Evolutionary conservation across 208 protist species (phyloP), one percentile per base, ranked within the genome.

Genomic region (Wallacemonas sp.): DNA sequence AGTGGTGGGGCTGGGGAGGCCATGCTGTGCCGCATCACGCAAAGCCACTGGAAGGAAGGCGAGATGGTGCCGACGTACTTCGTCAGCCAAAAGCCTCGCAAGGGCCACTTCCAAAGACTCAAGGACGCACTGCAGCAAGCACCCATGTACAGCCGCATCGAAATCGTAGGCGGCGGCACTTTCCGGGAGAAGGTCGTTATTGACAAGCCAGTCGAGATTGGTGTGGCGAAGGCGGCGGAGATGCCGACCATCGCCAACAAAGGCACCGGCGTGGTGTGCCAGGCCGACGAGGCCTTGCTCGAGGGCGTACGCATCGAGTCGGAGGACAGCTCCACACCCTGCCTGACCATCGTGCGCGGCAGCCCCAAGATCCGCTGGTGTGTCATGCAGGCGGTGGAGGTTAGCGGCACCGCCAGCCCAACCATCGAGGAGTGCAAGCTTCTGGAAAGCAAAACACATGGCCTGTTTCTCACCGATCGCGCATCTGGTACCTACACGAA

Each of bases 41-140:
- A 48, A 10, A 79, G 71, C 45, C 48, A 68, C 10, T 83, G 77
- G 77, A 73, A 73, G 60, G 39, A 62, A 13, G 61, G 63, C 21
- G 41, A 70, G 42, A 66, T 67, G 39, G 64, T 74, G 21, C 77
- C 77, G 19, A 85, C 79, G 17, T 85, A 81, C 71, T 85, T 80
- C 57, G 74, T 85, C 9, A 66, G 60, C 27, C 69, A 80, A 33
- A 65, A 71, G 58, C 66, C 68, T 4, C 64, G 70, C 8, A 72
- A 67, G 30, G 79, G 79, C 19, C 69, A 72, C 39, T 85, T 76
- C 61, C 53, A 41, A 22, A 34, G 63, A 1, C 42, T 85, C 19
- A 53, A 64, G 10, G 79, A 85, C 29, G 79, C 79, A 15, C 29
- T 85, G 0, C 48, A 73, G 50, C 63, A 72, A n/a, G 79, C 68